Evolutionary conservation across 202 grass and related monocot genomes (phyloP).

Genomic region (Setaria viridis): DNA sequence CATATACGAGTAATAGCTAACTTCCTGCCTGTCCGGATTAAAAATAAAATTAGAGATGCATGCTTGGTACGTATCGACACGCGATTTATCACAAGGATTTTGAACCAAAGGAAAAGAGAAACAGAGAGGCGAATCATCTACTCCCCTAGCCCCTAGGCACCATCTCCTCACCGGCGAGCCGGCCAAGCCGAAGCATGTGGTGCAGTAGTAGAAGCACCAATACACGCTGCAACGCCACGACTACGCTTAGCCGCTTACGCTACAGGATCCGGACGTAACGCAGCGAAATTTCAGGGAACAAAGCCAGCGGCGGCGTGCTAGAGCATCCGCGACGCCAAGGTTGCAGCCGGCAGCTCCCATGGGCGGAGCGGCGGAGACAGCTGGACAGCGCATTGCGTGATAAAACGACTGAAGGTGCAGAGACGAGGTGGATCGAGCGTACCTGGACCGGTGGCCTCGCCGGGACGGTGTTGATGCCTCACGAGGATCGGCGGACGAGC

Average conservation of each 20-base stretch:
- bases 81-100: not conserved
- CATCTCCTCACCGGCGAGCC: not conserved
- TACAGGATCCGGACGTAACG: not conserved
- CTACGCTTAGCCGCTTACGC: not conserved
- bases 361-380: not conserved
- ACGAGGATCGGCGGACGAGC: constrained; percentile 4
- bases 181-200: not conserved
- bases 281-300: not conserved
- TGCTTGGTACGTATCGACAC: not conserved
- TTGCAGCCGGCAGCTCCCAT: not conserved
- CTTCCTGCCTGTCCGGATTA: too few species aligned
- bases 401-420: not conserved
- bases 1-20: too few species aligned
- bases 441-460: constrained; percentile 25
- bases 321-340: not conserved
- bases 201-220: too few species aligned
- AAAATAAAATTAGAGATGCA: not conserved
- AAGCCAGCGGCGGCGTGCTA: not conserved
- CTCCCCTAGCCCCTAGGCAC: not conserved
- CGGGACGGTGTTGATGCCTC: not conserved
- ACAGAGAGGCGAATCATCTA: too few species aligned
- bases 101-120: not conserved
- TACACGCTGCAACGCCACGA: not conserved
- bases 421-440: not conserved
- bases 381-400: not conserved